Evolutionary conservation across 164 flowering plant species (phyloP), one percentile per base, ranked within the genome.

Genomic region (Berberis vulgaris): DNA sequence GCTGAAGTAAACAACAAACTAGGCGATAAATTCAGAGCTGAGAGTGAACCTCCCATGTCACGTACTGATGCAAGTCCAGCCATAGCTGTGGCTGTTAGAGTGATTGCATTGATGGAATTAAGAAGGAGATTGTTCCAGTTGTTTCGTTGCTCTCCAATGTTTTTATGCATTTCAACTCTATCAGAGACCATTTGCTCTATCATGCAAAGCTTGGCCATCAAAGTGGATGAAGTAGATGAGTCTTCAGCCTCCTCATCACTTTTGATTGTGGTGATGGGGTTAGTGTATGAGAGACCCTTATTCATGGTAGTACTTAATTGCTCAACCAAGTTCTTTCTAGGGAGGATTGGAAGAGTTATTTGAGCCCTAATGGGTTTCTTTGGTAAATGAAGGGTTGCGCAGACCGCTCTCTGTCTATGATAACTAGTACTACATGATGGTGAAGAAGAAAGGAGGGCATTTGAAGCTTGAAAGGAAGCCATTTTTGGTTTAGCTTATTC

Each of bases 91-190:
- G 84, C 86, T 5, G 76, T 47, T 42, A 83, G 75, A 11, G 77
- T 80, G 47, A 83, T 77, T 3, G 71, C 62, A 49, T 80, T 83
- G 55, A 77, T 74, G 61, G 84, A 79, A 2, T 59, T 73, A 57
- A 74, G 66, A 41, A 83, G 79, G 43, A 83, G 79, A 2, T 7
- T 62, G 72, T 83, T 83, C 86, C 86, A 80, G 40, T 79, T 80
- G 66, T 77, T 69, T 7, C 84, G 56, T 49, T 83, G 87, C 60
- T 74, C 77, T 0, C 75, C 81, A 2, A 83, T 64, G 69, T 76
- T 79, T 3, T 61, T 64, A 41, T 83, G 86, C 84, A 83, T 79
- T 72, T 77, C 83, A 1, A 68, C 73, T 69, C 84, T 69, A 43
- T 83, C 84, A 0, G 77, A 70, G 1, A 74, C 74, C 2, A 72